Base-by-base conservation (phyloP, 495 filamentous ascomycete species). In the Aspergillus nidulans region DNA sequence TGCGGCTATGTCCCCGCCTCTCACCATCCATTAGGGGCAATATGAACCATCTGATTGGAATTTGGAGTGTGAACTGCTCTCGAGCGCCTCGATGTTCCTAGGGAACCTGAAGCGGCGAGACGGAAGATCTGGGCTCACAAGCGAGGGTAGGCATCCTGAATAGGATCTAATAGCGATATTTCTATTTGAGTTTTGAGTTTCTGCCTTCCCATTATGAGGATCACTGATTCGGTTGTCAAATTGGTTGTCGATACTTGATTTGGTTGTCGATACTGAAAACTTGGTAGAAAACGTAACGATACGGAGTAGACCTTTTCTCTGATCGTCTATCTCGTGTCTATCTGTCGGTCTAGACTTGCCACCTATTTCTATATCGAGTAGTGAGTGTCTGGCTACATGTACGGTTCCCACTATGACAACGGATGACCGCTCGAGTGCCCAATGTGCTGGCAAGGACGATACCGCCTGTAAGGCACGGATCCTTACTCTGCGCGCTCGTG, bases 1-100 rank as follows among this genome's bases (percentile, higher is more conserved):
- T 77, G 75, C 72, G 75, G 75, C 74, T 54, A 75, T 75, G 73
- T 75, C 71, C 68, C 74, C 68, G 70, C 72, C 68, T 56, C 53
- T 60, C 66, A 78, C 75, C 75, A 78, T 77, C 75, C 75, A 68
- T 58, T 58, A 64, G 74, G 70, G 68, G 59, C 69, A 72, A 68
- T n/a, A n/a, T 58, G 68, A 64, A 65, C 63, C 53, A 70, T 78
- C 75, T 52, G 75, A 78, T 78, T 78, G 75, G 75, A 75, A 16
- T 61, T 63, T 18, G 30, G 26, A 21, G 20, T 23, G 40, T 43
- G 36, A n/a, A n/a, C n/a, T 45, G 68, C 15, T 34, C 30, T 13
- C 15, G 30, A 34, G 8, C 15, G 30, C 8, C 15, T 12, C 4
- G 8, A 6, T 6, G 10, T 10, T 28, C 26, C 9, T 28, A 9